phyloP scores from a whole-genome alignment of 768 basidiomycete genomes.

The Auricularia sp. region DNA sequence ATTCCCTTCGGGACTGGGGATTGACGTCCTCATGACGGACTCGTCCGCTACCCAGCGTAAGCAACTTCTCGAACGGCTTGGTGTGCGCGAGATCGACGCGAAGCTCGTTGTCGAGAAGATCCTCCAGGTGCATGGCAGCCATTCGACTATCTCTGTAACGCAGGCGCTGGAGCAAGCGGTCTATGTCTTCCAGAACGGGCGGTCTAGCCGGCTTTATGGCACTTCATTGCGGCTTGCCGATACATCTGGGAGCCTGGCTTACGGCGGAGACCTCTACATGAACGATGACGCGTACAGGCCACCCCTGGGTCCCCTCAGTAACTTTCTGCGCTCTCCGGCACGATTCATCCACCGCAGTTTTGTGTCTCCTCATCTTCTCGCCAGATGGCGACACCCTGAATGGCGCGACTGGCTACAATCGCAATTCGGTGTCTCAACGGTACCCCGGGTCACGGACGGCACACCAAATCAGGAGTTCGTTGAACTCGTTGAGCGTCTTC shows the following conservation, averaged over 20 bases:
- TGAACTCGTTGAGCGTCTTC: not conserved
- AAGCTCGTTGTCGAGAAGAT: not conserved
- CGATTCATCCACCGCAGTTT: not conserved
- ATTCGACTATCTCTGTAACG: not conserved
- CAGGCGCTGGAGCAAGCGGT: not conserved
- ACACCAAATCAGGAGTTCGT: not conserved
- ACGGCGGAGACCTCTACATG: slow-evolving; percentile 5
- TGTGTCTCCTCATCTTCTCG: not conserved
- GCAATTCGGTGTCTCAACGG: not conserved
- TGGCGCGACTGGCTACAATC: not conserved
- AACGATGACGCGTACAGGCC: not conserved
- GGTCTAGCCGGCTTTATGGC: not conserved
- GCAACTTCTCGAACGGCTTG: not conserved
- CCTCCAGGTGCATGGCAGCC: not conserved
- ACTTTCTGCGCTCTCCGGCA: not conserved
- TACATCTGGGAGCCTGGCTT: too few species aligned
- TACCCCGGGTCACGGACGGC: not conserved
- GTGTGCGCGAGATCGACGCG: not conserved
- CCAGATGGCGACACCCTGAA: not conserved
- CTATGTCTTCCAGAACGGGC: not conserved
- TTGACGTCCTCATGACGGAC: not conserved
- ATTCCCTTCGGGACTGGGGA: not conserved
- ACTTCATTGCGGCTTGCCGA: not conserved
- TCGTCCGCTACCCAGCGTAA: not conserved
- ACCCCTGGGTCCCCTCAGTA: not conserved